Conservation (phyloP, 73 alveolate genomes). For the Symbiodinium natans region DNA sequence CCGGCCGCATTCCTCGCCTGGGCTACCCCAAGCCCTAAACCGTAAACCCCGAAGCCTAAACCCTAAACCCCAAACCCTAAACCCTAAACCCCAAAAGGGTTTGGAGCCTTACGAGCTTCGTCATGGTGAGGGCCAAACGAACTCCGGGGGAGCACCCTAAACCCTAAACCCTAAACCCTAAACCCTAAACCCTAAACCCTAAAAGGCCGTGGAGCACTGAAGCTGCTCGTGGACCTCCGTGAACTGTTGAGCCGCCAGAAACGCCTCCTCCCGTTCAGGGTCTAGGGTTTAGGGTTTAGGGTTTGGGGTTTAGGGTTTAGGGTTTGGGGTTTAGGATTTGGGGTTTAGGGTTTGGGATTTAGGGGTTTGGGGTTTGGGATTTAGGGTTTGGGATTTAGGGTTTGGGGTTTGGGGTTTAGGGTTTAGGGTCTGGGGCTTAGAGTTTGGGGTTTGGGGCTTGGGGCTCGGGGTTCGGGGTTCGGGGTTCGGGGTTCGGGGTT, state of each 20-base stretch:
- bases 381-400: neutral
- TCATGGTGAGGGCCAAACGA: too few species aligned
- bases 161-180: neutral
- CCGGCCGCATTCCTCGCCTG: slow-evolving; percentile 4
- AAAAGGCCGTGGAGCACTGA: neutral
- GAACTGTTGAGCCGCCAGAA: neutral
- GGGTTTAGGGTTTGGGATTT: neutral
- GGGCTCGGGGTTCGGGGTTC: too few species aligned
- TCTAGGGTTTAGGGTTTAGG: neutral
- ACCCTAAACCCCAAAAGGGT: neutral
- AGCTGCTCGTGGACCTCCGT: neutral
- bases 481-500: too few species aligned
- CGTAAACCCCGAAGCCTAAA: neutral
- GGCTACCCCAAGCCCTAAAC: neutral
- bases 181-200: neutral
- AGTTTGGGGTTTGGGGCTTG: neutral
- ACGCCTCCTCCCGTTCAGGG: neutral
- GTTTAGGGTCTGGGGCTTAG: neutral
- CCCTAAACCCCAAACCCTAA: neutral
- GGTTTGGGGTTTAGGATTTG: neutral
- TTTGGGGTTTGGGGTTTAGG: neutral
- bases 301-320: neutral
- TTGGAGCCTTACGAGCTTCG: too few species aligned
- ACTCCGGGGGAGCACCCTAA: too few species aligned
- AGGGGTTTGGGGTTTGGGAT: neutral